A percentile compares a stretch with the other conserved stretches of the same genome.
Evolutionary conservation across 164 flowering plant species (phyloP).

Genomic region (Macadamia integrifolia): DNA sequence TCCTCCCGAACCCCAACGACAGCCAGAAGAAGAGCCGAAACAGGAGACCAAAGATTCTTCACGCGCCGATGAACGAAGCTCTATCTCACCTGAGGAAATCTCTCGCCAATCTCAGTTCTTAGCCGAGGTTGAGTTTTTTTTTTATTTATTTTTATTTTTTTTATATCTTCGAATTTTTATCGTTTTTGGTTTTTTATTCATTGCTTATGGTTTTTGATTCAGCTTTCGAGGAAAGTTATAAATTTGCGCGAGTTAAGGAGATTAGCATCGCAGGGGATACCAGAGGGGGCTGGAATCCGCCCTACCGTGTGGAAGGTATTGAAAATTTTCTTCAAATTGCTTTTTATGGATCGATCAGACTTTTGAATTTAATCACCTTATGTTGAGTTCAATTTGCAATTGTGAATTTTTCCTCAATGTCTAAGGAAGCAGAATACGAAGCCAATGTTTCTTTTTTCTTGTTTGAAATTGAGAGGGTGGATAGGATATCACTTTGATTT

Average conservation of each 20-base stretch:
- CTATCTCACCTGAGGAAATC: constrained; percentile 47
- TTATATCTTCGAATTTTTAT: not conserved
- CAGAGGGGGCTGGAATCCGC: constrained; percentile 82
- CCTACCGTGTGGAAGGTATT: constrained; percentile 87
- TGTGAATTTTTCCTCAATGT: not conserved
- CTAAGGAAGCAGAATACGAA: not conserved
- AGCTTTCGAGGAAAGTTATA: constrained; percentile 77
- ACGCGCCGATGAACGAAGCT: constrained; percentile 15
- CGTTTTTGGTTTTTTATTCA: constrained; percentile 1
- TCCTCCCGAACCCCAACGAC: constrained; percentile 13
- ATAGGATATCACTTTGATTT: constrained; percentile 1
- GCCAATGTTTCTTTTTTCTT: not conserved
- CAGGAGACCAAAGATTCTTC: constrained; percentile 20
- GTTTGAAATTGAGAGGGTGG: not conserved
- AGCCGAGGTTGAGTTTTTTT: constrained; percentile 48
- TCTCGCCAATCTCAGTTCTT: constrained; percentile 62
- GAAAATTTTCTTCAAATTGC: not conserved
- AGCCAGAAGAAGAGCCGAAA: too few species aligned
- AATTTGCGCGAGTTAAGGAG: constrained; percentile 64
- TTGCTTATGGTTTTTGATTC: not conserved
- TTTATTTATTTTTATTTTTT: too few species aligned
- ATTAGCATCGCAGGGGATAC: constrained; percentile 75
- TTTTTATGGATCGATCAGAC: not conserved
- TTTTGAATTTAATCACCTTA: not conserved
- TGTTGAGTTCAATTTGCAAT: not conserved